A percentile compares a stretch with the other conserved stretches of the same genome.
Conservation (phyloP, 441 rosid species). For the Adansonia rubrostipa region DNA sequence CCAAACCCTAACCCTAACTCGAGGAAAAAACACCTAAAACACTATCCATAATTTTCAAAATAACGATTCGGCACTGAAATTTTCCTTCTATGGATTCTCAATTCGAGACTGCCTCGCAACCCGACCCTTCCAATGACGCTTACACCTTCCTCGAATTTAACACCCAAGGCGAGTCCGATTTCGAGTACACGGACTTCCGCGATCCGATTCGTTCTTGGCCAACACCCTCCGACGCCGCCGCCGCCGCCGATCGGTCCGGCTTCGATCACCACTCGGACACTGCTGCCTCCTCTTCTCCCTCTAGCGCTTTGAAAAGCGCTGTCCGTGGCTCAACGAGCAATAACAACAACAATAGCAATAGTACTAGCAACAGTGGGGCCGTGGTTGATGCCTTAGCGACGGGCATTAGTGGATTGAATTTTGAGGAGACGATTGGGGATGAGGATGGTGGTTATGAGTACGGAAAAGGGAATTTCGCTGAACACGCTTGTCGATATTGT, state of each 20-base stretch:
- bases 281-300: slow-evolving; percentile 46
- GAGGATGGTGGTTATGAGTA: slow-evolving; percentile 74
- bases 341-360: slow-evolving; percentile 31
- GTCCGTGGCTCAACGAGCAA: slow-evolving; percentile 43
- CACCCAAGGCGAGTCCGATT: slow-evolving; percentile 94
- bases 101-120: slow-evolving; percentile 95
- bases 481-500: slow-evolving; percentile 95
- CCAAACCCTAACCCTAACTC: slow-evolving; percentile 64
- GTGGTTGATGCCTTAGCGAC: slow-evolving; percentile 81
- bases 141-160: slow-evolving; percentile 94
- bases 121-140: slow-evolving; percentile 82
- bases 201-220: slow-evolving; percentile 78
- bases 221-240: slow-evolving; percentile 77
- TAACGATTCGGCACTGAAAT: slow-evolving; percentile 22
- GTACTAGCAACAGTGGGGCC: slow-evolving; percentile 20
- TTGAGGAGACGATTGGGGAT: slow-evolving; percentile 87
- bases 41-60: slow-evolving; percentile 29
- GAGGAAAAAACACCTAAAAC: slow-evolving; percentile 27
- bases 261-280: slow-evolving; percentile 44
- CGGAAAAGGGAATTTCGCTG: slow-evolving; percentile 82
- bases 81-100: slow-evolving; percentile 71
- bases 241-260: slow-evolving; percentile 45
- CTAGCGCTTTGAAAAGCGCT: slow-evolving; percentile 42
- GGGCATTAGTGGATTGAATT: slow-evolving; percentile 81
- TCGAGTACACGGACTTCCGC: slow-evolving; percentile 88